Base-by-base conservation (phyloP, 768 basidiomycete genomes). In the Naganishia antarctica region DNA sequence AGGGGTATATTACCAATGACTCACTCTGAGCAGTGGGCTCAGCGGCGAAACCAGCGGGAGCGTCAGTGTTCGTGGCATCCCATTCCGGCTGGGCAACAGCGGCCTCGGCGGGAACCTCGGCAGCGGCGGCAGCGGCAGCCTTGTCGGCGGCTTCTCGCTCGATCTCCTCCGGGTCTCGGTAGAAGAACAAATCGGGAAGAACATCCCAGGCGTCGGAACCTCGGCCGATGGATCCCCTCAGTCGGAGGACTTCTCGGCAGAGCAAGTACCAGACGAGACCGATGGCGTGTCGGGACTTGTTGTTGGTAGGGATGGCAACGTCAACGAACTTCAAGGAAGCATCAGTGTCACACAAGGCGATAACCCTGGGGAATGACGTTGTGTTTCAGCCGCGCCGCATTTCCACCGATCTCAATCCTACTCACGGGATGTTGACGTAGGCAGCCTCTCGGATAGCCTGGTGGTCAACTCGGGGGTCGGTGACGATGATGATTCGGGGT, bases 101-200 rank as follows among this genome's bases (percentile, higher is more conserved):
- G 70, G 84, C 87, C 46, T 75, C 79, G 63, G 80, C 84, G 61
- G 80, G 82, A 53, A 76, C 78, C 60, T 82, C 83, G 57, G 79
- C 79, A 58, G 81, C 80, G 80, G 92, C 92, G 71, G 89, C 89
- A 68, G 87, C 85, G 28, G 90, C 89, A 78, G 90, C 91, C 78
- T 91, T 93, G 75, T 78, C 78, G 58, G 89, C 87, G 77, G 91
- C 90, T 81, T 97, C 94, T 81, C 89, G 90, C 85, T 97, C 93
- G 71, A 97, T 89, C 81, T 99, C 96, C 79, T 99, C 93, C 67
- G 94, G 92, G 81, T 97, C 94, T 75, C 94, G 90, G 86, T 98
- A 98, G 87, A 97, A 92, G 88, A 93, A 93, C 87, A 94, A 88
- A 80, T 94, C 93, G 70, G 93, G 91, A 90, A 98, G 96, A 79